Conservation (phyloP, 2,329 filamentous ascomycete genomes). For the Colletotrichum melonis region DNA sequence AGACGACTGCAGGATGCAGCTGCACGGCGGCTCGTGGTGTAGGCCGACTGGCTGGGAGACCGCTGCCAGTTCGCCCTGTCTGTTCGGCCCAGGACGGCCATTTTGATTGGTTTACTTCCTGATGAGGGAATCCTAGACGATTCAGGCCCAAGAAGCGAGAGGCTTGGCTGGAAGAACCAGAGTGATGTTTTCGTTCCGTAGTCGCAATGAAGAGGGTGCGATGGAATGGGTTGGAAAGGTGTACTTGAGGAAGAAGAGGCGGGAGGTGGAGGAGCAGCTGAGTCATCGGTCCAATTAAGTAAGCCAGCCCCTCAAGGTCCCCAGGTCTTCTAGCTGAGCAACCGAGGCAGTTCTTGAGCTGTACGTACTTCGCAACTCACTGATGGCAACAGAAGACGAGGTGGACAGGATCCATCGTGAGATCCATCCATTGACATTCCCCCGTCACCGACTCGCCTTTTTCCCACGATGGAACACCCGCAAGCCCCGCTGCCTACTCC, state of each 20-base stretch:
- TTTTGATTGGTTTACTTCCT: too few species aligned
- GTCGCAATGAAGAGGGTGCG: not conserved
- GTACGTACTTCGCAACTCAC: too few species aligned
- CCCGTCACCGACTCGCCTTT: slow-evolving; percentile 11
- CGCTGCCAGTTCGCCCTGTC: slow-evolving; percentile 22
- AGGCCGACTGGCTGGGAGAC: slow-evolving; percentile 31
- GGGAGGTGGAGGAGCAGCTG: not conserved
- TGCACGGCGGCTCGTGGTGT: slow-evolving; percentile 21
- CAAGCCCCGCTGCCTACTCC: slow-evolving; percentile 7
- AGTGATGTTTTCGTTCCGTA: not conserved
- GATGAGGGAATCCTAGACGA: too few species aligned
- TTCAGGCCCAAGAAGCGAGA: not conserved
- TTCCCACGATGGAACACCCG: not conserved
- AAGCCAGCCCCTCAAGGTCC: not conserved
- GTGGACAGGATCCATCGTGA: not conserved
- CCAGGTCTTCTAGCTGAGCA: not conserved
- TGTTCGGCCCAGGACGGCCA: not conserved
- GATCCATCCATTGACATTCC: not conserved
- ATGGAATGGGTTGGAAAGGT: too few species aligned
- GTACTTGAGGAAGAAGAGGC: not conserved
- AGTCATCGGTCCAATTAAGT: not conserved
- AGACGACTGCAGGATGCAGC: slow-evolving; percentile 24
- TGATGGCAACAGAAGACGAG: not conserved
- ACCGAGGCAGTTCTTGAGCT: too few species aligned
- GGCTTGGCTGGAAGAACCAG: not conserved